Base-by-base conservation (phyloP, 768 basidiomycete species). In the Pulveroboletus ravenelii region DNA sequence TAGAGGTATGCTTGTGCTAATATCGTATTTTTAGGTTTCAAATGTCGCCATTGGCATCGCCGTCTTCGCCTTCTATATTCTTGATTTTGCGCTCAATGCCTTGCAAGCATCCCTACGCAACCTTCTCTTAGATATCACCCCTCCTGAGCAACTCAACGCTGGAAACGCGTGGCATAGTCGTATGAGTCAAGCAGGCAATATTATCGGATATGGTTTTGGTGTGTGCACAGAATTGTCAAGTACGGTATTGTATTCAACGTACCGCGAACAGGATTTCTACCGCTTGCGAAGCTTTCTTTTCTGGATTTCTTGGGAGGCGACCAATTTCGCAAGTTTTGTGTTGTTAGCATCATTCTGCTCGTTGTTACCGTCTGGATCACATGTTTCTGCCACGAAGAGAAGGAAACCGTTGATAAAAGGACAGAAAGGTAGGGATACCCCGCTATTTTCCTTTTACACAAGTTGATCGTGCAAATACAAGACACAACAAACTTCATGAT, bases 141-240 rank as follows among this genome's bases (percentile, higher is more conserved):
- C 96, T 6, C 80, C 89, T 13, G 80, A 85, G 54, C 95, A 97
- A 66, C 80, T 97, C 12, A 93, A 86, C 49, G 78, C 84, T n/a
- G 93, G 87, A 5, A 99, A 98, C 71, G 96, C 96, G 31, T 99
- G 95, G 93, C 93, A 97, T 54, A 89, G 94, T 41, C 78, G 92
- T 54, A 96, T 97, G 89, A 87, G 84, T 39, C 93, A 98, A 64
- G 84, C 93, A n/a, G 96, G 93, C 18, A 98, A 96, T 64, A 95
- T 98, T 43, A 67, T 97, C 55, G 96, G 96, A 9, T 97, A 85
- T 71, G 89, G 89, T 2, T 87, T 95, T 63, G 93, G 91, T 88
- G 62, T 51, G 79, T 52, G 23, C 9, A 38, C 27, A 12, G 46
- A 10, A 6, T 43, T 42, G 20, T 30, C 39, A 13, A 44, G n/a